Conservation (phyloP, 148 eudicot species). For the Heliamphora exappendiculata region DNA sequence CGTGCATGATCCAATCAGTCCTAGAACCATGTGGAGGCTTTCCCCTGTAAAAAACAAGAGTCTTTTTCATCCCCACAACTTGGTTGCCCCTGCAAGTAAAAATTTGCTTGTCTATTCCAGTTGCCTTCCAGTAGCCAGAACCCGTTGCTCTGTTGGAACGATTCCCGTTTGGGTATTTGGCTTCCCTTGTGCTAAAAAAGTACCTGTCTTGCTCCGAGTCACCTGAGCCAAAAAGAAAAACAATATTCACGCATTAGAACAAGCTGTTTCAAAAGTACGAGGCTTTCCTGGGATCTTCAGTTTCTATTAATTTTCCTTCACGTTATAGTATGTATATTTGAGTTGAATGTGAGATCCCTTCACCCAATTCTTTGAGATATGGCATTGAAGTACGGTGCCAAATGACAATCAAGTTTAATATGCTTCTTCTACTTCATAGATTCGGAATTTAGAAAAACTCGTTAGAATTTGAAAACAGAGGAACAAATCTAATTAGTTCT, state of each 20-base stretch:
- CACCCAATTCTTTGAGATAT: background rate
- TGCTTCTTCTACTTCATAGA: too few species aligned
- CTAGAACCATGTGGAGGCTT: slow-evolving; percentile 80
- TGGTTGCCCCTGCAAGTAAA: slow-evolving; percentile 21
- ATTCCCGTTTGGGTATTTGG: slow-evolving; percentile 90
- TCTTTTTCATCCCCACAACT: slow-evolving; percentile 83
- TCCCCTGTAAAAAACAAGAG: slow-evolving; percentile 85
- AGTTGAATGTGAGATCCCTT: background rate
- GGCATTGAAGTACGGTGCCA: background rate
- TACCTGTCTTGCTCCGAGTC: slow-evolving; percentile 70
- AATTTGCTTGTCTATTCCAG: slow-evolving; percentile 73
- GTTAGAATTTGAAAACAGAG: too few species aligned
- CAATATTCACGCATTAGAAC: slow-evolving; percentile 1
- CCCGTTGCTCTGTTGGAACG: slow-evolving; percentile 85
- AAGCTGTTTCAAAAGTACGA: background rate
- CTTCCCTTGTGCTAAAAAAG: slow-evolving; percentile 84
- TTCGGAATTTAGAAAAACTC: too few species aligned
- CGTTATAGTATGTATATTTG: too few species aligned
- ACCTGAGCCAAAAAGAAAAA: slow-evolving; percentile 38
- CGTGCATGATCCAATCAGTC: slow-evolving; percentile 96
- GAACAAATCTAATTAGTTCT: too few species aligned
- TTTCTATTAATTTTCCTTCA: too few species aligned
- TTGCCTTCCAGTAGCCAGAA: slow-evolving; percentile 94
- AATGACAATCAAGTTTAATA: background rate
- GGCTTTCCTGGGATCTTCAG: too few species aligned